Base-by-base conservation (phyloP, 2,329 filamentous ascomycete genomes). In the Ophiognomonia clavigignenti-juglandacearum region DNA sequence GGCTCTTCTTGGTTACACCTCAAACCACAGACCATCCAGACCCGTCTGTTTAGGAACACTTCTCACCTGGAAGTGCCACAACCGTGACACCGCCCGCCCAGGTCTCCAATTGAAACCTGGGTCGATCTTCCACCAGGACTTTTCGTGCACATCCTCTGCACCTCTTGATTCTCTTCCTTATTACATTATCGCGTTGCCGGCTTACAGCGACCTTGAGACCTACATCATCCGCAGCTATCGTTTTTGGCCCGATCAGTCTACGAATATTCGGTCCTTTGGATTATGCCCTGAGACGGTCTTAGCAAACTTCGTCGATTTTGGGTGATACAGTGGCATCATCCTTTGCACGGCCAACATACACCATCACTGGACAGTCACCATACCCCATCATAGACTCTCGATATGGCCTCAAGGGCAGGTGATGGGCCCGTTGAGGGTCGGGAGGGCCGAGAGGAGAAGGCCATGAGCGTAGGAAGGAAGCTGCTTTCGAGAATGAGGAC, bases 401-500 rank as follows among this genome's bases (percentile, higher is more conserved):
- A 31, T 48, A 75, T 74, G 72, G 73, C 70, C 51, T 70, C 71
- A 11, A 60, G 65, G 37, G 64, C 66, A 46, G 70, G 65, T 50
- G 59, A 59, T 40, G 65, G 64, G 55, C 61, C 64, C 32, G 64
- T 60, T 43, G 59, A 55, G 49, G 56, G 61, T 37, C 42, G 45
- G 57, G 68, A 70, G n/a, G n/a, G n/a, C n/a, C n/a, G n/a, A n/a
- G n/a, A n/a, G 44, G 66, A 64, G 57, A 68, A 71, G 55, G 75
- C 70, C 63, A 75, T 66, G 59, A 68, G 70, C 11, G 54, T 78
- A 23, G 69, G 68, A 45, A 75, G 67, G 56, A 51, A 43, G 22
- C 63, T 78, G 18, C 52, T 78, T 26, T 69, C 69, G 29, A 66
- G 72, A 29, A 66, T 75, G 58, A 78, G 71, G 66, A 73, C 72